Conservation (phyloP, 2,329 filamentous ascomycete species). For the Colletotrichum sp. region DNA sequence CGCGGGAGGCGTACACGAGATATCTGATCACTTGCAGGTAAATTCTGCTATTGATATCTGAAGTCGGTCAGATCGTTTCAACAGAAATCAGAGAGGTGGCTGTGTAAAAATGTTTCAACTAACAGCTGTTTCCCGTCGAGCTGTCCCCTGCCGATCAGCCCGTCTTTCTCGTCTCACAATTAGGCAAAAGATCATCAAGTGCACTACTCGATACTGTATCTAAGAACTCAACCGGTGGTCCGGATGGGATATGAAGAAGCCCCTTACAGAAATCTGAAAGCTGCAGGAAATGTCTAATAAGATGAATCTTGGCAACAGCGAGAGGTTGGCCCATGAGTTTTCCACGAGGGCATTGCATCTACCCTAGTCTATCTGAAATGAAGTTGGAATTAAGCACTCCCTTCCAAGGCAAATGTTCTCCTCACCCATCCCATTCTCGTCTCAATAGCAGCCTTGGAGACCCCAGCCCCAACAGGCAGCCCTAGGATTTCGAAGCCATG, state of each 20-base stretch:
- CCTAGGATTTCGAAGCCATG: conserved; percentile 41
- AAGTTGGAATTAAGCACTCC: not conserved
- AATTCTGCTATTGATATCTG: not conserved
- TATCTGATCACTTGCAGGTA: not conserved
- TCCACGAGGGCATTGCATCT: not conserved
- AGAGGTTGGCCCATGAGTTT: too few species aligned
- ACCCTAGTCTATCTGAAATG: not conserved
- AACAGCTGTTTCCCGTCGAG: not conserved
- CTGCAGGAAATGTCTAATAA: not conserved
- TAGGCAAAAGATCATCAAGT: not conserved
- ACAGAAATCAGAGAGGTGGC: not conserved
- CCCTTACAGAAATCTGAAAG: not conserved
- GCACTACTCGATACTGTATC: not conserved
- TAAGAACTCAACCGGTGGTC: not conserved
- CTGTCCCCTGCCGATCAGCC: not conserved
- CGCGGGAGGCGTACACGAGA: not conserved
- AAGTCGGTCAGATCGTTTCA: not conserved
- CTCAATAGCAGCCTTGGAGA: conserved; percentile 8
- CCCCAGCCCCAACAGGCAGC: not conserved
- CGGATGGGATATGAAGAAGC: not conserved
- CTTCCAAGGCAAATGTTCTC: not conserved
- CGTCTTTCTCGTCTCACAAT: not conserved
- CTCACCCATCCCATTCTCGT: conserved; percentile 14
- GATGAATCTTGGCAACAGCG: not conserved
- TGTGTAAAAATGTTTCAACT: not conserved